These are phyloP conservation scores for Exobasidium rhododendri DNA, from an alignment of 1,284 basidiomycete genomes.

Conservation along the genomic window DNA sequence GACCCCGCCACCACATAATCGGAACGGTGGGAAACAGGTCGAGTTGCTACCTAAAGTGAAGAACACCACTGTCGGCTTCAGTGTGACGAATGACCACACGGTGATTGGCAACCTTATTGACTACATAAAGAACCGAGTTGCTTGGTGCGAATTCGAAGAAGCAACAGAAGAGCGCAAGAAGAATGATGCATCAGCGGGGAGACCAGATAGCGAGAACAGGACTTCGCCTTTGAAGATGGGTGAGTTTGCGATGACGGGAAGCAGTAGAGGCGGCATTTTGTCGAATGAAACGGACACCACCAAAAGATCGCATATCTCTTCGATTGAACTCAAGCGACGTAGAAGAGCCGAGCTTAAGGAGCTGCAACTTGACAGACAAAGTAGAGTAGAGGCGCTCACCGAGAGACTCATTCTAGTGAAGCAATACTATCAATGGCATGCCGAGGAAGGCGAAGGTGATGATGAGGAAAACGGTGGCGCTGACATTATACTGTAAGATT, in stretches of 20 bases:
- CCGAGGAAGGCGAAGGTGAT: neutral
- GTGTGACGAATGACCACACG: neutral
- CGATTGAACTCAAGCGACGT: neutral
- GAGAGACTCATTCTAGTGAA: conserved; percentile 24
- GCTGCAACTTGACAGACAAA: neutral
- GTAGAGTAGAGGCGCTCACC: conserved; percentile 16
- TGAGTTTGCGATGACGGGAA: neutral
- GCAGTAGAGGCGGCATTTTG: neutral
- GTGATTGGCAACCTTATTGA: neutral
- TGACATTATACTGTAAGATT: no score
- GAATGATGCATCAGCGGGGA: neutral
- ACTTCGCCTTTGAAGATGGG: neutral
- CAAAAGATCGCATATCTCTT: neutral
- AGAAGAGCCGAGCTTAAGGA: neutral
- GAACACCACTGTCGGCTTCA: neutral
- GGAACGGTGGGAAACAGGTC: neutral
- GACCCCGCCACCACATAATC: neutral
- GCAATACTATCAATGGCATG: conserved; percentile 26
- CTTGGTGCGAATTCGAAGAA: neutral
- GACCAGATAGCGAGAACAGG: neutral
- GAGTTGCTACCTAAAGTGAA: neutral
- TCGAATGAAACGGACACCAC: neutral
- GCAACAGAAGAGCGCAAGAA: neutral
- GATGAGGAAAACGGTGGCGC: neutral
- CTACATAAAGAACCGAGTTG: neutral